Base-by-base conservation (phyloP, 202 grass and related monocot species). In the Bolboschoenoplectus hybrid region DNA sequence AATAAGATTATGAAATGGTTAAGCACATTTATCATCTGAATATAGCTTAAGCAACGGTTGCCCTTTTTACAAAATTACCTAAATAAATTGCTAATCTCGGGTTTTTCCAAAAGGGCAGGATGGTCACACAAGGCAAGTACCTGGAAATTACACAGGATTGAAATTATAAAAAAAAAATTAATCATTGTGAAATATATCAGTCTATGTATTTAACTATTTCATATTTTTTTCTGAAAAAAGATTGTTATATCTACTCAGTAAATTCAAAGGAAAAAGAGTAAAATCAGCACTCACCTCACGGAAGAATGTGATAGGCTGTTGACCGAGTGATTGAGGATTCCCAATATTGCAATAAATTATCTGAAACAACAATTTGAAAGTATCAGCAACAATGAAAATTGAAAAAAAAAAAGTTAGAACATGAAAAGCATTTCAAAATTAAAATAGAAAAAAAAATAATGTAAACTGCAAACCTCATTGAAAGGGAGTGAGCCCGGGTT, bases 261-360 rank as follows among this genome's bases (percentile, higher is more conserved):
- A 35, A 35, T 57, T 47, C 10, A 34, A 78, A 82, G 9, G 11
- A 50, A 11, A 49, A 17, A 56, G 85, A 46, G 38, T 85, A 88
- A 60, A 76, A 76, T 68, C 89, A 82, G 68, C 1, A 79, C 87
- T 63, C 58, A 94, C 97, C 91, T 98, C 97, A 58, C 93, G 90
- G 90, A 99, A 99, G 85, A 96, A 96, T 85, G 93, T 96, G 64
- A 99, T 85, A 35, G 97, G 93, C 13, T 89, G 85, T 78, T 96
- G 97, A 88, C 97, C 97, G 89, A 98, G 93, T 67, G 92, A 99
- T 76, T 99, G 97, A 74, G 93, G 97, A 89, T 99, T 96, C 13
- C 93, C 97, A 82, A 99, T 94, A 66, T 99, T 99, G 81, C 93
- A 99, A 81, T 90, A 99, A 12, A 96, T 89, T 90, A 96, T 94